Evolutionary conservation across 768 basidiomycete species (phyloP), one percentile per base, ranked within the genome.

Genomic region (Pholiota conissans): DNA sequence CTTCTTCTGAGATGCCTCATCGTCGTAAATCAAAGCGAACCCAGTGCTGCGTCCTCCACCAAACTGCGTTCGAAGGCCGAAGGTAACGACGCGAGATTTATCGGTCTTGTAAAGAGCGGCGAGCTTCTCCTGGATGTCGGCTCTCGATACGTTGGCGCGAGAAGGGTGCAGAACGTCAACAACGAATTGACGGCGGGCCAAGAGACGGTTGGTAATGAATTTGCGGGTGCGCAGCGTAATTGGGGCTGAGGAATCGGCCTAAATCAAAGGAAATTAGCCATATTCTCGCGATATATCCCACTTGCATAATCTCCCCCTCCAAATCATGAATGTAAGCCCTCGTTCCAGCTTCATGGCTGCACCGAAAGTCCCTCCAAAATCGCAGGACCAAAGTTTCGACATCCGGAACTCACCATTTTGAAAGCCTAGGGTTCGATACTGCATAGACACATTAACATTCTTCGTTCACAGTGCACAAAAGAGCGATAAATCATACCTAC

Each of bases 41-140:
- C 97, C 97, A 46, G 95, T 96, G 79, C 90, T 95, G 70, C 89
- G 84, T 73, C 96, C 97, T 74, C 97, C 97, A 90, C 97, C 97
- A 76, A 98, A 99, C 49, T 91, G 88, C 69, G 96, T 98, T 74
- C 85, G 81, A 76, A 98, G 87, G 62, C 97, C 96, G 62, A 98
- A 99, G 60, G 92, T 85, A 65, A 97, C 92, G 53, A 98, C 91
- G 57, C 93, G 90, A 61, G 78, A 77, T 76, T 94, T 93, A 61
- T 95, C 88, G 35, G 91, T 81, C 84, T 99, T 98, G 87, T 98
- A 99, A 65, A 96, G 74, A 42, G 79, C 73, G 24, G 94, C 93
- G 65, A 99, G 89, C 78, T 95, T 96, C 73, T 96, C 94, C 55
- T 87, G 82, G 64, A 99, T 84, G 67, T 98, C 95, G 52, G 84